A percentile compares a stretch with the other conserved stretches of the same genome.
These are phyloP conservation scores for Boletus huronensis DNA, from an alignment of 768 basidiomycete genomes.

Conservation along the genomic window DNA sequence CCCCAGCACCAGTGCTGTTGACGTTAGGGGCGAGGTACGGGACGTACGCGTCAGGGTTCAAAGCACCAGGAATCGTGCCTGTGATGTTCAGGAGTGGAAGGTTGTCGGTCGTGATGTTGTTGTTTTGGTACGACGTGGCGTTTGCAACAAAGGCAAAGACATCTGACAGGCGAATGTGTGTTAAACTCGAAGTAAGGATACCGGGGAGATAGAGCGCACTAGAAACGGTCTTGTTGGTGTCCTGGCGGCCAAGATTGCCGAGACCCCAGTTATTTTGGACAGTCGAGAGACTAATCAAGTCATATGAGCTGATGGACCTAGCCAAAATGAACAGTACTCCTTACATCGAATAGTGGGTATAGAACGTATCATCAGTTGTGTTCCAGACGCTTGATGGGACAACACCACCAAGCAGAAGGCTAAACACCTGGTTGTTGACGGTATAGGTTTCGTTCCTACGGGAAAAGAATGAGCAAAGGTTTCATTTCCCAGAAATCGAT, in stretches of 20 bases:
- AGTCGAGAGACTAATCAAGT: conserved; percentile 39
- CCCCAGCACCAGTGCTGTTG: conserved; percentile 39
- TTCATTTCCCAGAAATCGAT: conserved; percentile 16
- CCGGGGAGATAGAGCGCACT: conserved; percentile 6
- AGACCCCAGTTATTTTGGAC: conserved; percentile 62
- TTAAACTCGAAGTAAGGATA: not conserved
- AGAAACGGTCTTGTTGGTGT: conserved; percentile 45
- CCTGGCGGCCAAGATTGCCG: conserved; percentile 54
- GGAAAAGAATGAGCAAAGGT: not conserved
- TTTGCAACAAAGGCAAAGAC: conserved; percentile 52
- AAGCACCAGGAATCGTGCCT: conserved; percentile 40
- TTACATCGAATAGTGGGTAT: conserved; percentile 56
- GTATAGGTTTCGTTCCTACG: conserved; percentile 28
- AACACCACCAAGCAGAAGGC: conserved; percentile 43
- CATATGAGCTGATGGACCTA: not conserved
- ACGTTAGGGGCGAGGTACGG: conserved; percentile 45
- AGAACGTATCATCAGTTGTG: conserved; percentile 50
- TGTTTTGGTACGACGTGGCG: conserved; percentile 41
- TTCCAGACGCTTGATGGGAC: conserved; percentile 41
- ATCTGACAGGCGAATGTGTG: conserved; percentile 30
- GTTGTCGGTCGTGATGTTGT: conserved; percentile 28
- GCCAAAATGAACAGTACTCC: not conserved
- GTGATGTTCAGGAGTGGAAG: conserved; percentile 41
- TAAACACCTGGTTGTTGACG: conserved; percentile 46
- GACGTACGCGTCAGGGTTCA: conserved; percentile 39